Base-by-base conservation (phyloP, 331 rosid species). In the Rosa hybrid region DNA sequence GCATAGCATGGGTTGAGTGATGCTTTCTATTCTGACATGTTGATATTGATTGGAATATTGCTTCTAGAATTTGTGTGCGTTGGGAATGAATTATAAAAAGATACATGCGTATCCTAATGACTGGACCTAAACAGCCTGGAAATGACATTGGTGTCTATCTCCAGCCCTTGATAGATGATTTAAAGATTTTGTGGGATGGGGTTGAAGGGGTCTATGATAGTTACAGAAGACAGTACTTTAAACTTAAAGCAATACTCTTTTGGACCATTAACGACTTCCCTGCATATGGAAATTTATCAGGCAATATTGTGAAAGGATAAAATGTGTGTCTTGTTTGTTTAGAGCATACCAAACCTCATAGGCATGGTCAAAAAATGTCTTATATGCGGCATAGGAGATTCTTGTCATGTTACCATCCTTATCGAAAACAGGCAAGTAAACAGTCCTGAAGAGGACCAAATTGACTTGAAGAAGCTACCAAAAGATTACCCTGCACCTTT, bases 241-340 rank as follows among this genome's bases (percentile, higher is more conserved):
- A 1, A 56, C 21, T 56, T 1, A 56, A n/a, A 20, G 0, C 1
- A 0, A 4, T 56, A 2, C 27, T 56, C 3, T 56, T 18, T 18
- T 53, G 68, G 76, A 78, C 81, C 13, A 78, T 53, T 12, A 50
- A 53, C 27, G 49, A 54, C 25, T 69, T 78, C 39, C 44, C 39
- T 1, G 27, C 59, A 4, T 76, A 76, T 60, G 57, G 71, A 0
- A 76, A 76, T 25, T 17, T 76, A 0, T 39, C 71, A 6, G 59
- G 60, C 0, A 41, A 2, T n/a, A 5, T 25, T 0, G 5, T 42
- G 6, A 42, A 78, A 21, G 45, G 51, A 3, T 51, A 69, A 3
- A 34, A 7, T 3, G 8, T 0, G 10, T 68, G 68, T 12, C 25
- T 18, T 6, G 2, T 39, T 49, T 69, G 8, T 38, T n/a, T 67